Evolutionary conservation across 2,329 filamentous ascomycete genomes (phyloP), one percentile per base, ranked within the genome.

Genomic region (Bipolaris victoriae): DNA sequence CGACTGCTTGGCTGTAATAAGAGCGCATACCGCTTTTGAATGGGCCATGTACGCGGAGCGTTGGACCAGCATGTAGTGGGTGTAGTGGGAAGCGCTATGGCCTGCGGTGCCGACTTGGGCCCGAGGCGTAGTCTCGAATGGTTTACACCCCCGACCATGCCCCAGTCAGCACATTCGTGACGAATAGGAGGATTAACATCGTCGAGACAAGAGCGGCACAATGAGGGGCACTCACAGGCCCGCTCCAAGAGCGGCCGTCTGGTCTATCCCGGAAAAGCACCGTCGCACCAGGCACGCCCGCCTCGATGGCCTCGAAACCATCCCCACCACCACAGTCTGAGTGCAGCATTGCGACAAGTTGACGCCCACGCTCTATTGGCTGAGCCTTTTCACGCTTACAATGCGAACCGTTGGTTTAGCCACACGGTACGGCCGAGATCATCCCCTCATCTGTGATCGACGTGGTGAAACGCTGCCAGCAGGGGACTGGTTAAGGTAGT

Each of bases 381-480:
- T 41, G 10, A 22, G 20, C 18, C 7, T 15, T 43, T 31, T 13
- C 20, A 36, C 29, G 46, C 51, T 36, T 49, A 31, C 43, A 15
- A 49, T 56, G 49, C 59, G 56, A 59, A 56, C 52, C 44, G 44
- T 58, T 58, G 15, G 50, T 41, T 45, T 49, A 36, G 43, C 37
- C 49, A 56, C 53, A 37, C 52, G 46, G 59, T 55, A 46, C 52
- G 41, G 35, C 47, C 49, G 44, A 52, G 36, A 53, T 57, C 36
- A 29, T 39, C 49, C 44, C 46, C 36, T 40, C 44, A 39, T 39
- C 24, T 53, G 29, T 36, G 44, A 52, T 48, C 47, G 49, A n/a
- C 18, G 22, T 29, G 16, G 40, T 51, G 52, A 55, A 49, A 58
- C 58, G 24, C 36, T 54, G 40, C 51, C 35, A 37, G 22, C 52